A percentile compares a stretch with the other conserved stretches of the same genome.
These are phyloP conservation scores for Dactylellina drechsleri DNA, from an alignment of 2,329 filamentous ascomycete species.

Conservation along the genomic window DNA sequence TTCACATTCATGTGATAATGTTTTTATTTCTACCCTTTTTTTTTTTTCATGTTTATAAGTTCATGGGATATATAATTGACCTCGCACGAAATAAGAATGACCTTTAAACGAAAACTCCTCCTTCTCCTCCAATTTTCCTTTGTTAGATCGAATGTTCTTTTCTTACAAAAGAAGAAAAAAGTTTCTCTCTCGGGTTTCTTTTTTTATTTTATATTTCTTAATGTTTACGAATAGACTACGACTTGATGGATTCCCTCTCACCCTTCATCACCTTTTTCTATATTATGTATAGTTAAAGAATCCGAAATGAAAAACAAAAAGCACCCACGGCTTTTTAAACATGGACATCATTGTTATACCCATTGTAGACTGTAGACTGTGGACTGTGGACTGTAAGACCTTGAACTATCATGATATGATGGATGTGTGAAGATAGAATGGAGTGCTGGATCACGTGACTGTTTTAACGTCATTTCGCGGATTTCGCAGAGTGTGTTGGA, in stretches of 20 bases:
- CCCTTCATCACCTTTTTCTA: slow-evolving; percentile 19
- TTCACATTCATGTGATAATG: slow-evolving; percentile 31
- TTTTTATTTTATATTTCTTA: slow-evolving; percentile 25
- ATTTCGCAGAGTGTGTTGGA: neutral
- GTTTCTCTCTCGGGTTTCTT: slow-evolving; percentile 38
- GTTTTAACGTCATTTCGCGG: slow-evolving; percentile 23
- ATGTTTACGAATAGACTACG: slow-evolving; percentile 52
- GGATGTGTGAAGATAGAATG: too few relatives aligned
- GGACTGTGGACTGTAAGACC: too few relatives aligned
- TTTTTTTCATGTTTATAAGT: slow-evolving; percentile 52
- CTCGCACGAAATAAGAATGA: slow-evolving; percentile 3
- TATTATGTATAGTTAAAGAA: slow-evolving; percentile 45
- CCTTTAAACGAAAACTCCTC: slow-evolving; percentile 7
- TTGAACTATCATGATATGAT: too few relatives aligned
- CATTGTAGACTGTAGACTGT: neutral
- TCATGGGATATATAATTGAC: slow-evolving; percentile 30
- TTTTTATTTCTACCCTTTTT: slow-evolving; percentile 31
- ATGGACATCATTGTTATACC: slow-evolving; percentile 18
- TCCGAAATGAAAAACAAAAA: slow-evolving; percentile 35
- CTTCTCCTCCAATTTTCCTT: slow-evolving; percentile 30
- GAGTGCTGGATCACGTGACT: too few relatives aligned
- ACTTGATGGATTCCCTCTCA: slow-evolving; percentile 39
- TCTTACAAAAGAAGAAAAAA: slow-evolving; percentile 29
- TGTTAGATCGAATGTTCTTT: slow-evolving; percentile 12
- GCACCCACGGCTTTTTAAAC: slow-evolving; percentile 36